phyloP scores from a whole-genome alignment of 495 filamentous ascomycete species.

The Terfezia claveryi region DNA sequence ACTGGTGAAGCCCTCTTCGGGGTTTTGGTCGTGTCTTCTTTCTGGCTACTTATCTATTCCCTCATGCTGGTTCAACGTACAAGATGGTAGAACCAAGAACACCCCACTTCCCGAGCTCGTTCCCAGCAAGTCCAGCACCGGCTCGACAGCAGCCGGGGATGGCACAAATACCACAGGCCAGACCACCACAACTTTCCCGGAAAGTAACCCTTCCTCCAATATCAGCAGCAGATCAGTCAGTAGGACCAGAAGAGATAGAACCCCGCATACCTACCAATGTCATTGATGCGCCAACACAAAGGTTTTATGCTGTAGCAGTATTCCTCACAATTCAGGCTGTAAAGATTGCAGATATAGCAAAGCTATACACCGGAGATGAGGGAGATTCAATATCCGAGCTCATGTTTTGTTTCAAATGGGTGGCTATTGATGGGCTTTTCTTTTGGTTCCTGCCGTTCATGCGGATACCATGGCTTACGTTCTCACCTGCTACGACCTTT shows the following conservation, averaged over 20 bases:
- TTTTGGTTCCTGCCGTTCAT: slow-evolving; percentile 64
- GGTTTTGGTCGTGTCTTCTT: background rate
- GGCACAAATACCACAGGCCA: no score
- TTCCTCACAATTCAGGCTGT: slow-evolving; percentile 52
- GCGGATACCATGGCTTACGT: slow-evolving; percentile 68
- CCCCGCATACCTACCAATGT: slow-evolving; percentile 22
- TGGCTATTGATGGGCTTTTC: slow-evolving; percentile 57
- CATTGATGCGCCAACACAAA: slow-evolving; percentile 71
- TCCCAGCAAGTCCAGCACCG: slow-evolving; percentile 9
- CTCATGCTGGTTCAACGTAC: background rate
- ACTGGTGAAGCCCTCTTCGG: background rate
- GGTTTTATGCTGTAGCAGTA: slow-evolving; percentile 59
- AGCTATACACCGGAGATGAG: slow-evolving; percentile 22
- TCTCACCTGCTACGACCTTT: slow-evolving; percentile 9
- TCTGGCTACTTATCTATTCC: background rate
- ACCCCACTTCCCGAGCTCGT: slow-evolving; percentile 11
- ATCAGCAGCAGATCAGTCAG: slow-evolving; percentile 15
- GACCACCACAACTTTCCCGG: background rate
- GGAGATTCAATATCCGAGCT: slow-evolving; percentile 25
- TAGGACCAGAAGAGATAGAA: slow-evolving; percentile 20
- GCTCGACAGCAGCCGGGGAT: background rate
- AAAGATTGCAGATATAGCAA: slow-evolving; percentile 64
- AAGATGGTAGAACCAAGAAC: slow-evolving; percentile 3
- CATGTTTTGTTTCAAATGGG: slow-evolving; percentile 84
- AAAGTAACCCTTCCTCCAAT: background rate